These are phyloP conservation scores for Aspergillus unguis DNA, from an alignment of 2,329 filamentous ascomycete genomes.

Conservation along the genomic window DNA sequence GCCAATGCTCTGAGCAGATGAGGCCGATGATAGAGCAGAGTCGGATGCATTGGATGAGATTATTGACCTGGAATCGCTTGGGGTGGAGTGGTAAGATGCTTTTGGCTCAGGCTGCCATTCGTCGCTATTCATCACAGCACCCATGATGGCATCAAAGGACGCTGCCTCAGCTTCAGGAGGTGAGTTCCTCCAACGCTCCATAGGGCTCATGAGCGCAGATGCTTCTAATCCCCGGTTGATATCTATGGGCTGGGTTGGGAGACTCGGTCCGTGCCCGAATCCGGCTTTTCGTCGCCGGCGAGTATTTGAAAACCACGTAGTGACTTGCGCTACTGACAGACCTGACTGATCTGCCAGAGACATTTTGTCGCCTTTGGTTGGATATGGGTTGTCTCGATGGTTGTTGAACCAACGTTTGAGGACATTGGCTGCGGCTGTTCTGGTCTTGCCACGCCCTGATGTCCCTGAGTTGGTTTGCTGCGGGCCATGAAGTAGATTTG, in stretches of 20 bases:
- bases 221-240: not conserved
- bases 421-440: not conserved
- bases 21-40: constrained; percentile 14
- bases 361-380: not conserved
- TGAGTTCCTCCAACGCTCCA: constrained; percentile 61
- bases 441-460: not conserved
- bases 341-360: not conserved
- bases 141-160: constrained; percentile 54
- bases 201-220: constrained; percentile 44
- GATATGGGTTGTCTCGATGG: not conserved
- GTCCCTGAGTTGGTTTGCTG: not conserved
- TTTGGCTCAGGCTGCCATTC: not conserved
- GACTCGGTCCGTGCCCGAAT: too few relatives aligned
- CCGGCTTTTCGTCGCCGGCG: not conserved
- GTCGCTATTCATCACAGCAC: constrained; percentile 44
- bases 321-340: not conserved
- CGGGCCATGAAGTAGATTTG: not conserved
- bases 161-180: constrained; percentile 62
- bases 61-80: constrained; percentile 3
- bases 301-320: not conserved
- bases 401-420: not conserved
- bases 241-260: not conserved
- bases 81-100: not conserved
- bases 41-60: constrained; percentile 12
- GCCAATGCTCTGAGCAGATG: constrained; percentile 13